Evolutionary conservation across 1,139 yeast genomes (phyloP).

Genomic region (Chernovozyma sophiae-reginae): DNA sequence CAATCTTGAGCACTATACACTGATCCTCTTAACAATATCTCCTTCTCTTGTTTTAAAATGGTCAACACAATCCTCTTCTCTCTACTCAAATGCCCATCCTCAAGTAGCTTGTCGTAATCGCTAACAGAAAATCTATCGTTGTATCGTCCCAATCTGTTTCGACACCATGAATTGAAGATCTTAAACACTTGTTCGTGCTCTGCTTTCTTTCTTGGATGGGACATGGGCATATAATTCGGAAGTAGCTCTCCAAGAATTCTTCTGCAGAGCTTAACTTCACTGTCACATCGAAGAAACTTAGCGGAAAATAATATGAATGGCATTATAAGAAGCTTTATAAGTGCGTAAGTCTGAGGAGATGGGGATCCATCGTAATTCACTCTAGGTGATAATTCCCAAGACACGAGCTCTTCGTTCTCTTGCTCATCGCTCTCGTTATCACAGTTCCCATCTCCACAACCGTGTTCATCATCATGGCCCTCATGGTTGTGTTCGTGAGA

Average conservation of each 20-base stretch:
- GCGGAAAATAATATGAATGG: slow-evolving; percentile 22
- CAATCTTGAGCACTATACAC: neutral
- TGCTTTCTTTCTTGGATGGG: neutral
- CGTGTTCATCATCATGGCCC: slow-evolving; percentile 15
- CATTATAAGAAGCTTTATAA: slow-evolving; percentile 22
- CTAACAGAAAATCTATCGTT: slow-evolving; percentile 1
- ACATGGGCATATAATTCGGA: slow-evolving; percentile 7
- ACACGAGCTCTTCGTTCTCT: slow-evolving; percentile 10
- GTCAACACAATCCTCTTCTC: slow-evolving; percentile 2
- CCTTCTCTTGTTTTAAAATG: slow-evolving; percentile 11
- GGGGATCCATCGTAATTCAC: slow-evolving; percentile 21
- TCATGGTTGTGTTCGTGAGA: slow-evolving; percentile 12
- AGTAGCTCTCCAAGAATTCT: slow-evolving; percentile 14
- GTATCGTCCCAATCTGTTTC: slow-evolving; percentile 16
- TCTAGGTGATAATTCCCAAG: slow-evolving; percentile 27
- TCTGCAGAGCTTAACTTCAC: slow-evolving; percentile 13
- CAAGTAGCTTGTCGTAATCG: slow-evolving; percentile 1
- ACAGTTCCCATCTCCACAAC: slow-evolving; percentile 5
- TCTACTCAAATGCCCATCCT: slow-evolving; percentile 1
- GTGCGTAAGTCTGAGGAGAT: slow-evolving; percentile 23
- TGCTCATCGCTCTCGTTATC: slow-evolving; percentile 14
- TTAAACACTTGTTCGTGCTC: slow-evolving; percentile 12
- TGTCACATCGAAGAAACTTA: slow-evolving; percentile 11
- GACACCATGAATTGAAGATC: slow-evolving; percentile 20
- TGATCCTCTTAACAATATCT: slow-evolving; percentile 8